Conservation (phyloP, 2,329 filamentous ascomycete genomes). For the Neonectria punicea region DNA sequence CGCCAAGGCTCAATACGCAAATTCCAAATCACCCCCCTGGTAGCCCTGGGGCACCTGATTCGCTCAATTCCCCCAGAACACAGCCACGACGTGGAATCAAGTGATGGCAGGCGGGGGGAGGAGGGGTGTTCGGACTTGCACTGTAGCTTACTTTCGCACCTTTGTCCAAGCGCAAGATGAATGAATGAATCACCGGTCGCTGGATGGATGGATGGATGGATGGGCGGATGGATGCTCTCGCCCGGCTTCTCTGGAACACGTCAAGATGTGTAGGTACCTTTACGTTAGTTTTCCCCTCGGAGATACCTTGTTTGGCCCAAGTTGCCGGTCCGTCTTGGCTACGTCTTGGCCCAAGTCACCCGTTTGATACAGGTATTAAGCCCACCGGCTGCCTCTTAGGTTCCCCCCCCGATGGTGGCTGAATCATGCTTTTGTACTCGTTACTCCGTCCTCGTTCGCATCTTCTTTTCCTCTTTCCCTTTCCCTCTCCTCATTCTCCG, state of each 20-base stretch:
- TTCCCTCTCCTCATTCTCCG: neutral
- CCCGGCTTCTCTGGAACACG: too few relatives aligned
- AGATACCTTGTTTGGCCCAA: neutral
- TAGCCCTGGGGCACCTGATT: neutral
- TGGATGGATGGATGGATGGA: too few relatives aligned
- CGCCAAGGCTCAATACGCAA: too few relatives aligned
- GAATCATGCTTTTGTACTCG: neutral
- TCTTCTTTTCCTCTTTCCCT: neutral
- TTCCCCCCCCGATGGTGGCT: neutral
- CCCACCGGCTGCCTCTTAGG: neutral
- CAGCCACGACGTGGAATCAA: neutral
- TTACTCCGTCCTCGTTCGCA: neutral
- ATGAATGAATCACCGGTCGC: too few relatives aligned
- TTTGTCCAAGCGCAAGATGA: too few relatives aligned
- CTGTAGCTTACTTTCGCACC: too few relatives aligned
- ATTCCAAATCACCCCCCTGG: too few relatives aligned
- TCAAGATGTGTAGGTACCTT: neutral
- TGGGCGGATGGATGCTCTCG: too few relatives aligned
- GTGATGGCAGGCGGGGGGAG: neutral
- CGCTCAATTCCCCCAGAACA: neutral
- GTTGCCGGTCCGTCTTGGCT: constrained; percentile 1
- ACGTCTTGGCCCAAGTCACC: neutral
- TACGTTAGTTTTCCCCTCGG: too few relatives aligned
- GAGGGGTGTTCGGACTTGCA: too few relatives aligned
- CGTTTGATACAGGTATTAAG: neutral